phyloP scores from a whole-genome alignment of 129 eudicot species.

The Lactuca saligna region DNA sequence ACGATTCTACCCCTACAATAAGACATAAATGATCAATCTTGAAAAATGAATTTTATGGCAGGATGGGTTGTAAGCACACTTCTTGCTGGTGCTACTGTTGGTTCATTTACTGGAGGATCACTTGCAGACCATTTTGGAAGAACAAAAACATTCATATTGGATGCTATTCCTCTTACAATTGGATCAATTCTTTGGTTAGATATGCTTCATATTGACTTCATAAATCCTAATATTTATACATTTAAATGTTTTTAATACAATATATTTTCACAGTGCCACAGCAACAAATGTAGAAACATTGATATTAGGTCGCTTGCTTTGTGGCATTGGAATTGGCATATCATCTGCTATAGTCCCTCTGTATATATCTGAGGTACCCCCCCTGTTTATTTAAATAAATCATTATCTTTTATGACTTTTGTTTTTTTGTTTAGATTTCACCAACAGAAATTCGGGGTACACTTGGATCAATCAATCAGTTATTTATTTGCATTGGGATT shows the following conservation, averaged over 20 bases:
- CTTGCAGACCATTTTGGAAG: conserved; percentile 92
- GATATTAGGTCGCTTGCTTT: conserved; percentile 89
- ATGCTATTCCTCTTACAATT: conserved; percentile 82
- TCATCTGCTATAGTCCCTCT: conserved; percentile 95
- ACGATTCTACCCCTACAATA: not conserved
- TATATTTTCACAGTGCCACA: conserved; percentile 56
- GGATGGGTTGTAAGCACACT: conserved; percentile 96
- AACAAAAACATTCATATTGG: conserved; percentile 72
- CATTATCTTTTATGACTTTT: not conserved
- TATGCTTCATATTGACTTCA: not conserved
- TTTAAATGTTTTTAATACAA: conserved; percentile 10
- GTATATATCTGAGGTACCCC: conserved; percentile 87
- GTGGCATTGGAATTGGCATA: conserved; percentile 93
- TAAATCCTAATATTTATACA: not conserved
- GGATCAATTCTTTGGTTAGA: conserved; percentile 93
- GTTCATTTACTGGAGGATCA: conserved; percentile 91
- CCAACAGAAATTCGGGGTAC: conserved; percentile 98
- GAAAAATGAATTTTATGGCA: conserved; percentile 1
- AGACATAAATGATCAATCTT: no score
- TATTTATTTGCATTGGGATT: conserved; percentile 86
- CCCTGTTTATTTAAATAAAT: no score
- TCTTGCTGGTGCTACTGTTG: conserved; percentile 97
- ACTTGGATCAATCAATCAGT: conserved; percentile 92
- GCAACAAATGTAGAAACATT: conserved; percentile 63
- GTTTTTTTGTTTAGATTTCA: conserved; percentile 60